phyloP scores from a whole-genome alignment of 2,329 filamentous ascomycete species.

The Beauveria caledonica region DNA sequence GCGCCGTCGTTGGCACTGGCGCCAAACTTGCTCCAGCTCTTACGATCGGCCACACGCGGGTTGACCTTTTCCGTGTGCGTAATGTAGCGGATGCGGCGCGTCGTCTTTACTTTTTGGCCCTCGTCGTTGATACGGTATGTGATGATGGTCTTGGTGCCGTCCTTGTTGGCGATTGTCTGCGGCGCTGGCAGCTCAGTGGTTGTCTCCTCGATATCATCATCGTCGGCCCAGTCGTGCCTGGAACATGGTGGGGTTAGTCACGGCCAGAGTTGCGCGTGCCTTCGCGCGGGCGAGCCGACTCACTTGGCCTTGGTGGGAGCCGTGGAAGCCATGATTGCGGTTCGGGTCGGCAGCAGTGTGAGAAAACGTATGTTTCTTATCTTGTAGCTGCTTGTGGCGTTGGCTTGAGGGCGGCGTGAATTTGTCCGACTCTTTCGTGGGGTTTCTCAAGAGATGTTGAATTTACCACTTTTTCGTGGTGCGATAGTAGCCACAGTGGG shows the following conservation, averaged over 20 bases:
- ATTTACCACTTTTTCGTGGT: conserved; percentile 35
- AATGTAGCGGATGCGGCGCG: conserved; percentile 86
- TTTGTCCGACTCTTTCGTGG: conserved; percentile 22
- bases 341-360: conserved; percentile 11
- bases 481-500: conserved; percentile 29
- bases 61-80: conserved; percentile 91
- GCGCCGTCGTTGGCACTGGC: conserved; percentile 73
- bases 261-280: background rate
- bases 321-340: conserved; percentile 30
- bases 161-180: conserved; percentile 92
- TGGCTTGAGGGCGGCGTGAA: conserved; percentile 17
- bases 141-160: conserved; percentile 93
- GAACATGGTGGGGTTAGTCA: conserved; percentile 30
- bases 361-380: background rate
- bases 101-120: conserved; percentile 94
- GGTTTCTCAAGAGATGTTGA: conserved; percentile 29
- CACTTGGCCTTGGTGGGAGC: conserved; percentile 33
- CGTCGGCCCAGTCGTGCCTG: conserved; percentile 85
- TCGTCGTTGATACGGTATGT: conserved; percentile 86
- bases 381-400: conserved; percentile 13
- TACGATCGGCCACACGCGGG: conserved; percentile 90
- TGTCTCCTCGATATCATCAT: conserved; percentile 77
- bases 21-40: conserved; percentile 90
- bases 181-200: conserved; percentile 65
- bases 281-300: conserved; percentile 18